Evolutionary conservation across 352 stramenopile genomes (phyloP).

Genomic region (Pythium rishiriense): DNA sequence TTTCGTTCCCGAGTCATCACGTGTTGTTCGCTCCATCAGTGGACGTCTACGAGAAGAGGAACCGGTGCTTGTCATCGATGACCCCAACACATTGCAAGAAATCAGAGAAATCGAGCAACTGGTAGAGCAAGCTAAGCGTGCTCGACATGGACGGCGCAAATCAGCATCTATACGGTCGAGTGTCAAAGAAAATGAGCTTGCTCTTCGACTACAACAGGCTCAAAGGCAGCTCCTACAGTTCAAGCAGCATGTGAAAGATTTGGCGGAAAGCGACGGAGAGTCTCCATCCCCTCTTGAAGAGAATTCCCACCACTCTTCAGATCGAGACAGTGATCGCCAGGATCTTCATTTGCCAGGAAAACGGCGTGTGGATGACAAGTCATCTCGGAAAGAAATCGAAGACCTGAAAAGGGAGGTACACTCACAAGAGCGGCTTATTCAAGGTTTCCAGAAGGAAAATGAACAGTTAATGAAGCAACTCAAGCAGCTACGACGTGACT

Average conservation of each 20-base stretch:
- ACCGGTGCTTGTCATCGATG: slow-evolving; percentile 26
- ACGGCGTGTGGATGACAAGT: neutral
- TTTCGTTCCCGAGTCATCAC: slow-evolving; percentile 11
- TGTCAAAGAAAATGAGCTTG: slow-evolving; percentile 59
- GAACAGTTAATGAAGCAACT: slow-evolving; percentile 81
- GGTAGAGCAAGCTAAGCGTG: slow-evolving; percentile 41
- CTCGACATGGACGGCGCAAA: slow-evolving; percentile 35
- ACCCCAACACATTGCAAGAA: slow-evolving; percentile 22
- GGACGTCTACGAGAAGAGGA: neutral
- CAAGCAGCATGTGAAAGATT: slow-evolving; percentile 58
- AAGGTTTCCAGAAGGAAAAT: slow-evolving; percentile 82
- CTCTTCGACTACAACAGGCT: slow-evolving; percentile 67
- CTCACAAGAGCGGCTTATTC: slow-evolving; percentile 75
- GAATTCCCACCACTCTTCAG: neutral
- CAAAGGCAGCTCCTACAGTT: slow-evolving; percentile 71
- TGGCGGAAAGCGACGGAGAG: slow-evolving; percentile 16
- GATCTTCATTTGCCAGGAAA: neutral
- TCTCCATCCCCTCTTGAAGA: neutral
- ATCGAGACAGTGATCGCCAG: neutral
- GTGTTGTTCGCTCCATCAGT: neutral
- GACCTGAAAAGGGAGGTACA: slow-evolving; percentile 21
- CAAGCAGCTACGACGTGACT: slow-evolving; percentile 57
- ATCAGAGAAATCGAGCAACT: slow-evolving; percentile 62
- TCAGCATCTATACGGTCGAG: slow-evolving; percentile 32
- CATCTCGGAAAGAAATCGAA: slow-evolving; percentile 2